phyloP scores from a whole-genome alignment of 2,329 filamentous ascomycete genomes.

The Aureobasidium namibiae region DNA sequence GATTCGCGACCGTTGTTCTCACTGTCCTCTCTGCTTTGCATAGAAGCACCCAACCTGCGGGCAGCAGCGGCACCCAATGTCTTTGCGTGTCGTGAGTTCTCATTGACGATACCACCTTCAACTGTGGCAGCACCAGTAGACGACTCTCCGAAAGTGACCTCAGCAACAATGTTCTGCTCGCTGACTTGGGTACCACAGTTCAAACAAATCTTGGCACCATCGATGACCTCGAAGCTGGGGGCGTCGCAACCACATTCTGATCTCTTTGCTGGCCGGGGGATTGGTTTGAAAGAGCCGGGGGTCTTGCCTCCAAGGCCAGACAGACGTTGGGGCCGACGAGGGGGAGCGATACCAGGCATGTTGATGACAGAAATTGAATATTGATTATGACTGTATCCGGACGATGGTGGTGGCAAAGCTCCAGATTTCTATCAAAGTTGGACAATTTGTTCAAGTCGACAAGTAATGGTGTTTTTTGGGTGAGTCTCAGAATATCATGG shows the following conservation, averaged over 20 bases:
- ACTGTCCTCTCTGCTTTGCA: constrained; percentile 51
- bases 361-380: not conserved
- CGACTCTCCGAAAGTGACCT: constrained; percentile 85
- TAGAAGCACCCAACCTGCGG: constrained; percentile 39
- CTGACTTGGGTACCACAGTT: constrained; percentile 78
- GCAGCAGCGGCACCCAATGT: constrained; percentile 42
- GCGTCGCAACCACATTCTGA: constrained; percentile 19
- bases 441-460: not conserved
- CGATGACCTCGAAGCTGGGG: constrained; percentile 25
- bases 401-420: not conserved
- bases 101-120: constrained; percentile 79
- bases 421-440: not conserved
- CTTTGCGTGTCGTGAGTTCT: constrained; percentile 74
- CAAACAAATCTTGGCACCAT: constrained; percentile 55
- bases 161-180: constrained; percentile 82
- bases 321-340: constrained; percentile 7
- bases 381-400: not conserved
- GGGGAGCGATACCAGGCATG: constrained; percentile 12
- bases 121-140: constrained; percentile 79
- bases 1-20: constrained; percentile 34
- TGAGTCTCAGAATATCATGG: no score
- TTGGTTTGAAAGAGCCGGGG: constrained; percentile 3
- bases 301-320: not conserved
- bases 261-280: constrained; percentile 7
- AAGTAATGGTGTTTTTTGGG: not conserved